phyloP scores from a whole-genome alignment of 495 filamentous ascomycete genomes.

The Hyaloscypha hepaticicola region DNA sequence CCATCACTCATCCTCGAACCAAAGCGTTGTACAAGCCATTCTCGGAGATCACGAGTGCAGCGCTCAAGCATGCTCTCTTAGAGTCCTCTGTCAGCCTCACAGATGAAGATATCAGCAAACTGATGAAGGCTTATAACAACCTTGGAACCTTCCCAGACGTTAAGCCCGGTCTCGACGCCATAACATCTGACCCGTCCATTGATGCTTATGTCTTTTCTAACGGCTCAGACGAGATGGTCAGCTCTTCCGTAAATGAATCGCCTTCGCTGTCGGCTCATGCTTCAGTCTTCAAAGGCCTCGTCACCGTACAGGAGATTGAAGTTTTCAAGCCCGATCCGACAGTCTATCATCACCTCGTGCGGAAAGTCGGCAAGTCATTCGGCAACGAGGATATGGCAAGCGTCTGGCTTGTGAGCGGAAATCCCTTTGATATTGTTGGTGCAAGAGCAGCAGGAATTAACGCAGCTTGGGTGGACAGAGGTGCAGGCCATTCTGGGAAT shows the following conservation, averaged over 20 bases:
- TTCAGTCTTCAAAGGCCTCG: constrained; percentile 50
- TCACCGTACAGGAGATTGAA: constrained; percentile 60
- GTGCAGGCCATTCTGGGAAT: constrained; percentile 24
- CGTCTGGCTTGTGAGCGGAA: constrained; percentile 74
- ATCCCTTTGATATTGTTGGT: constrained; percentile 78
- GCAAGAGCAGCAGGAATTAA: constrained; percentile 53
- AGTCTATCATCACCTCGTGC: constrained; percentile 59
- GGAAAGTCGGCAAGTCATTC: constrained; percentile 42
- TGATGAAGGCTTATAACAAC: constrained; percentile 68
- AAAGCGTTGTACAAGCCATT: constrained; percentile 64
- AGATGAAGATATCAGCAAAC: constrained; percentile 38
- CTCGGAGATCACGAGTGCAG: constrained; percentile 58
- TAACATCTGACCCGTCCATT: constrained; percentile 41
- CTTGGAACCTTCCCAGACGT: constrained; percentile 73
- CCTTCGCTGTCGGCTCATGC: constrained; percentile 48
- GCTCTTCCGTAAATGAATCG: constrained; percentile 55
- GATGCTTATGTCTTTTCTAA: constrained; percentile 73
- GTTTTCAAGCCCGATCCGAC: constrained; percentile 70
- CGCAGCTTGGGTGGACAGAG: constrained; percentile 54
- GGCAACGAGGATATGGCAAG: constrained; percentile 41
- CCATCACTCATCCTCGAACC: constrained; percentile 16
- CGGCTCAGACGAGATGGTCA: constrained; percentile 64
- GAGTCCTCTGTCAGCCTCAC: constrained; percentile 50
- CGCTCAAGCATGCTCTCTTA: constrained; percentile 62
- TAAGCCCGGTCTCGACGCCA: constrained; percentile 44